phyloP scores from a whole-genome alignment of 805 yeast genomes.

The Cyberlindnera euphorbiiphila region DNA sequence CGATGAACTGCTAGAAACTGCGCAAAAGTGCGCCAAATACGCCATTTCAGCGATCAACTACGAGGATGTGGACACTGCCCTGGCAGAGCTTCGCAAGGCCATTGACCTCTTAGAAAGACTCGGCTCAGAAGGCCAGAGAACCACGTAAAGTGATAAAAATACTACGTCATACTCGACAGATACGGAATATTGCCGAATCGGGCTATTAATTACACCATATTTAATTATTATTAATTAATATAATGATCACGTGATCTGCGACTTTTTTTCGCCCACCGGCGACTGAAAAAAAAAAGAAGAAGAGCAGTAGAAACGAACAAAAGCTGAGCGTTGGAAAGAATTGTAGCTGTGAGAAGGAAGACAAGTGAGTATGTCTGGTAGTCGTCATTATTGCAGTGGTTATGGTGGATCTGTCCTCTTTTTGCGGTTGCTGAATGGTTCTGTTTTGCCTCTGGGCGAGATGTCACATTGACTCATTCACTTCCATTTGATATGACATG shows the following conservation, averaged over 20 bases:
- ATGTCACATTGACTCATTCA: conserved; percentile 1
- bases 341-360: no score
- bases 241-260: neutral
- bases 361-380: no score
- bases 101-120: no score
- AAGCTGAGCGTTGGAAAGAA: neutral
- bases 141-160: conserved; percentile 24
- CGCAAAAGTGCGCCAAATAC: conserved; percentile 63
- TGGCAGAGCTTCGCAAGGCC: conserved; percentile 11
- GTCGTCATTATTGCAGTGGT: no score
- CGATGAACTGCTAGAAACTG: conserved; percentile 34
- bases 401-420: neutral
- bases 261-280: neutral
- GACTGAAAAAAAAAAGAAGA: neutral
- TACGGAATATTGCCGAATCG: conserved; percentile 1
- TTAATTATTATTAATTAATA: no score
- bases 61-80: conserved; percentile 66
- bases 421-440: neutral
- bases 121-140: no score
- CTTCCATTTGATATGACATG: neutral
- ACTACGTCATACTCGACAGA: neutral
- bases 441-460: neutral
- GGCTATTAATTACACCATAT: no score
- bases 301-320: neutral
- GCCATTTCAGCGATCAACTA: conserved; percentile 73